These are phyloP conservation scores for Triglochin maritima DNA, from an alignment of 106 monocot genomes.

Conservation along the genomic window DNA sequence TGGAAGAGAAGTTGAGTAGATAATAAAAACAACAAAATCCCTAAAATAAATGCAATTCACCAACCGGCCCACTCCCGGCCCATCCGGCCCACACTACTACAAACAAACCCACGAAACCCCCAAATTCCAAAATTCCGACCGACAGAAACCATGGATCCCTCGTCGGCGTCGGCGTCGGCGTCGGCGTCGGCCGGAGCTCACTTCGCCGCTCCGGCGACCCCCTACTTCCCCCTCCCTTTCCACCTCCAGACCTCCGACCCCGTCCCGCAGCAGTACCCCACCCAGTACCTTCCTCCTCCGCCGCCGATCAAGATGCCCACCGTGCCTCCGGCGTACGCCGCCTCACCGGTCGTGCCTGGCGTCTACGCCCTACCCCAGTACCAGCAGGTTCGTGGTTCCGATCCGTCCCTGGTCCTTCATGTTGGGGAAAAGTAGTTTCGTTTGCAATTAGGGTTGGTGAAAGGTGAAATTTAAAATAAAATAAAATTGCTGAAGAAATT, in stretches of 20 bases:
- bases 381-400: neutral
- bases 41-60: too few relatives aligned
- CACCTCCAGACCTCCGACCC: neutral
- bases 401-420: too few relatives aligned
- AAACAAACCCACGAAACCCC: too few relatives aligned
- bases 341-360: neutral
- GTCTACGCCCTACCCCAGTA: neutral
- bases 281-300: neutral
- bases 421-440: too few relatives aligned
- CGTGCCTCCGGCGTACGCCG: neutral
- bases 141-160: neutral
- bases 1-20: too few relatives aligned
- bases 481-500: too few relatives aligned
- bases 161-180: neutral
- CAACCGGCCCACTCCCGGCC: too few relatives aligned
- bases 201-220: neutral
- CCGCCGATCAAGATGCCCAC: neutral
- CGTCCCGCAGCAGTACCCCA: neutral
- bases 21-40: too few relatives aligned
- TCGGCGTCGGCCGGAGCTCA: neutral
- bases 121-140: too few relatives aligned
- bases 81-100: too few relatives aligned
- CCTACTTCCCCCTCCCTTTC: neutral
- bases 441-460: too few relatives aligned
- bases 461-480: too few relatives aligned